Evolutionary conservation across 2,329 filamentous ascomycete genomes (phyloP).

Genomic region (Teratosphaeria epicoccoides): DNA sequence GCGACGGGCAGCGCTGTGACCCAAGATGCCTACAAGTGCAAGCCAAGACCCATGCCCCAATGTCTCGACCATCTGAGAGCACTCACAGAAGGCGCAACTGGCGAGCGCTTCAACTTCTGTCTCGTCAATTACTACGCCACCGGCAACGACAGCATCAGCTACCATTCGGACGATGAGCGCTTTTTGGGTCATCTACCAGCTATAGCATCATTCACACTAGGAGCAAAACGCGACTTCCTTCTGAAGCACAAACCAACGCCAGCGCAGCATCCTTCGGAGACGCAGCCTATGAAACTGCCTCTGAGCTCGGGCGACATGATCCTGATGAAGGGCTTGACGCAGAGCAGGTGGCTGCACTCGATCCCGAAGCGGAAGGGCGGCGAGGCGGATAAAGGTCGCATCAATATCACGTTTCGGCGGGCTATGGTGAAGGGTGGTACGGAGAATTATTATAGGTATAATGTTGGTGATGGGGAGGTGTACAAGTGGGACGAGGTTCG

Average conservation of each 20-base stretch:
- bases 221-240: constrained; percentile 62
- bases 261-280: constrained; percentile 26
- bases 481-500: constrained; percentile 54
- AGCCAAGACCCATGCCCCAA: constrained; percentile 58
- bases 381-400: constrained; percentile 49
- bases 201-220: constrained; percentile 66
- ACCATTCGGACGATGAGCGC: constrained; percentile 69
- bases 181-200: constrained; percentile 60
- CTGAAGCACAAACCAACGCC: constrained; percentile 63
- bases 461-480: constrained; percentile 60
- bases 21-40: constrained; percentile 45
- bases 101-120: constrained; percentile 64
- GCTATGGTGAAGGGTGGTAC: constrained; percentile 63
- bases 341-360: constrained; percentile 66
- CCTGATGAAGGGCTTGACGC: constrained; percentile 65
- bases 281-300: constrained; percentile 38
- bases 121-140: constrained; percentile 77
- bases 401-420: constrained; percentile 67
- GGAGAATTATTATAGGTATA: constrained; percentile 77
- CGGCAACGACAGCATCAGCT: constrained; percentile 65
- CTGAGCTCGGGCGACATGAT: constrained; percentile 66
- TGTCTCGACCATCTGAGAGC: constrained; percentile 55
- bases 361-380: constrained; percentile 63
- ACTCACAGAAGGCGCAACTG: constrained; percentile 55
- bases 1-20: constrained; percentile 30